phyloP scores from a whole-genome alignment of 148 eudicot genomes.

The Vaccinium myrtillus region DNA sequence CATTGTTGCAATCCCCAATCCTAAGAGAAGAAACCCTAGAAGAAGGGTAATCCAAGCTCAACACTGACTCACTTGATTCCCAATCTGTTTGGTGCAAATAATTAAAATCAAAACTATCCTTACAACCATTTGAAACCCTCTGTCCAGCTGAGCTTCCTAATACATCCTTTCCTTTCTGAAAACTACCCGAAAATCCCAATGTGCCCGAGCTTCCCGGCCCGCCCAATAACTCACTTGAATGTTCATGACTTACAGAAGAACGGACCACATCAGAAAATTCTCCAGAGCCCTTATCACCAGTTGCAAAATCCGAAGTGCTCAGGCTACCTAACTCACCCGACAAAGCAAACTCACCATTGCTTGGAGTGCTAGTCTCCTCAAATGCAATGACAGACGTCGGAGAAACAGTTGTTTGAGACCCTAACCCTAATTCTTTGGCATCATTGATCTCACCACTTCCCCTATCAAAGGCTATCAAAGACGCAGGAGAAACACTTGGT shows the following conservation, averaged over 20 bases:
- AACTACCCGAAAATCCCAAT: slow-evolving; percentile 68
- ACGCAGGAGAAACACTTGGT: slow-evolving; percentile 63
- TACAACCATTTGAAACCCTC: slow-evolving; percentile 48
- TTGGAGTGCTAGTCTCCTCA: slow-evolving; percentile 25
- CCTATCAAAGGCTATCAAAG: slow-evolving; percentile 72
- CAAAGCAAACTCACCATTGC: slow-evolving; percentile 19
- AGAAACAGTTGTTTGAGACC: slow-evolving; percentile 46
- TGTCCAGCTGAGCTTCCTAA: slow-evolving; percentile 46
- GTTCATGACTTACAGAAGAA: slow-evolving; percentile 62
- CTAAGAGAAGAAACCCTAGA: slow-evolving; percentile 72
- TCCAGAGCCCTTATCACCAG: slow-evolving; percentile 46
- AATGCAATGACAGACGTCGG: slow-evolving; percentile 33
- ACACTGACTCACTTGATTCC: slow-evolving; percentile 67
- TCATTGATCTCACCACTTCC: slow-evolving; percentile 35
- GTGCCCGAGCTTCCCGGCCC: slow-evolving; percentile 66
- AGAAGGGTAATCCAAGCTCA: slow-evolving; percentile 78
- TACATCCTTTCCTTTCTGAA: slow-evolving; percentile 61
- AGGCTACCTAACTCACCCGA: slow-evolving; percentile 36
- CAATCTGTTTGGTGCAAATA: slow-evolving; percentile 61
- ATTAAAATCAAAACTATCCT: slow-evolving; percentile 46
- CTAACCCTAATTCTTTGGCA: slow-evolving; percentile 52
- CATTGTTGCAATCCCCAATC: slow-evolving; percentile 59
- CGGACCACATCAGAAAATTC: slow-evolving; percentile 56
- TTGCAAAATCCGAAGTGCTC: slow-evolving; percentile 36
- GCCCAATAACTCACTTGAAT: slow-evolving; percentile 54